These are phyloP conservation scores for Boletus pseudopeckii DNA, from an alignment of 768 basidiomycete species.

Conservation along the genomic window DNA sequence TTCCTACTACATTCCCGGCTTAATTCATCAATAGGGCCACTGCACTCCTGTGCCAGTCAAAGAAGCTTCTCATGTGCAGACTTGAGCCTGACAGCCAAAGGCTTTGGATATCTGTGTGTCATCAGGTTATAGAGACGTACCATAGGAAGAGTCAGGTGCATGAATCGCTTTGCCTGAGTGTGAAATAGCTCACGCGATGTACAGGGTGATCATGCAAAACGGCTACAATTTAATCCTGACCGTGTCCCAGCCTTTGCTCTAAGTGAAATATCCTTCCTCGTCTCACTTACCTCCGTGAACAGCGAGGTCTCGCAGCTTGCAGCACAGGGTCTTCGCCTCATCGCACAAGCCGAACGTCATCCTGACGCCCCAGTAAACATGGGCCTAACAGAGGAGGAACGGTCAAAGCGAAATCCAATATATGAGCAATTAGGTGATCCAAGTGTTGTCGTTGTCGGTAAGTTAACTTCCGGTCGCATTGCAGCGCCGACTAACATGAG, in stretches of 20 bases:
- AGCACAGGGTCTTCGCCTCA: conserved; percentile 62
- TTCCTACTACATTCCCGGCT: not conserved
- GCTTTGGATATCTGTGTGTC: conserved; percentile 64
- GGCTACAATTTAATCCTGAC: conserved; percentile 47
- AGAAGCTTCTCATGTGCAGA: conserved; percentile 57
- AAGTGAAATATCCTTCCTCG: conserved; percentile 69
- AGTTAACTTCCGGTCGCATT: conserved; percentile 21
- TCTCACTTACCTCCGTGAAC: conserved; percentile 68
- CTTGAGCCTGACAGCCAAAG: conserved; percentile 60
- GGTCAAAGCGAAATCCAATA: conserved; percentile 64
- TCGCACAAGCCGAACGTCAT: conserved; percentile 65
- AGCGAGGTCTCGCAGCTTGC: conserved; percentile 64
- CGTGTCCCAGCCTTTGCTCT: conserved; percentile 65
- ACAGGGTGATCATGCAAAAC: conserved; percentile 44
- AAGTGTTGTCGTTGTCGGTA: conserved; percentile 64
- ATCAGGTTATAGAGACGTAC: conserved; percentile 58
- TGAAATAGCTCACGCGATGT: conserved; percentile 4
- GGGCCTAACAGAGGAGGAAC: conserved; percentile 55
- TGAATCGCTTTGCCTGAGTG: not conserved
- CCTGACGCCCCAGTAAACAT: conserved; percentile 52
- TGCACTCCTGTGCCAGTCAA: conserved; percentile 44
- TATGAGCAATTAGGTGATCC: conserved; percentile 82
- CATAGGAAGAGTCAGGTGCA: conserved; percentile 47
- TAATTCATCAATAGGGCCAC: conserved; percentile 14
- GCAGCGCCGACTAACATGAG: conserved; percentile 3